These are phyloP conservation scores for Brasenia schreberi DNA, from an alignment of 164 flowering plant species.

Conservation along the genomic window DNA sequence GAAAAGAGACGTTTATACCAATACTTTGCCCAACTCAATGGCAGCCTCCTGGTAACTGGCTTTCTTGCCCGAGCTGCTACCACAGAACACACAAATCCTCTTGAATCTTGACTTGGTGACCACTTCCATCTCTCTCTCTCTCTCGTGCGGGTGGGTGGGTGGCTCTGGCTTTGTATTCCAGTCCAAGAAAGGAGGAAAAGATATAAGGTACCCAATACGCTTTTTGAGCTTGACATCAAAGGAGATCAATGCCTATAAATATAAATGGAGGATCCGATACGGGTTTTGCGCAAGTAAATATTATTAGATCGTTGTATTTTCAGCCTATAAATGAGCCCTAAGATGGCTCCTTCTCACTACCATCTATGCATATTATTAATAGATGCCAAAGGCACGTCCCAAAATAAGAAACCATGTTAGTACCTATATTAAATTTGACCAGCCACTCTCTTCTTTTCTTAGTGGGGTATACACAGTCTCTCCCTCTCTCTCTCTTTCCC, in stretches of 20 bases:
- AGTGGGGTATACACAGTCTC: too few species aligned
- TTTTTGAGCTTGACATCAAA: background rate
- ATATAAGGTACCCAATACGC: background rate
- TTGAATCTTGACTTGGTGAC: slow-evolving; percentile 47
- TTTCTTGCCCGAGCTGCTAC: slow-evolving; percentile 81
- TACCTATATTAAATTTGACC: background rate
- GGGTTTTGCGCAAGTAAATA: too few species aligned
- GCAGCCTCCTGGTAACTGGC: slow-evolving; percentile 79
- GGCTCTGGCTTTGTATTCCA: background rate
- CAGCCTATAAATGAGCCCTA: too few species aligned
- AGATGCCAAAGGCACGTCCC: background rate
- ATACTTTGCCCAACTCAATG: slow-evolving; percentile 56
- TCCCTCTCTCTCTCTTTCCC: too few species aligned
- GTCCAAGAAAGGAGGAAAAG: background rate
- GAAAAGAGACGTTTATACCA: slow-evolving; percentile 31
- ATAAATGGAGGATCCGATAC: too few species aligned
- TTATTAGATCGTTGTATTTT: too few species aligned
- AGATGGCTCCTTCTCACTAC: background rate
- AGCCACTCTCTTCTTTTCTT: background rate
- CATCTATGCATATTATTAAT: background rate
- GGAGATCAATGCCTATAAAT: background rate
- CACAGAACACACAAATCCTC: slow-evolving; percentile 84
- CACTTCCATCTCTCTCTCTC: slow-evolving; percentile 12
- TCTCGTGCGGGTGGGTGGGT: background rate
- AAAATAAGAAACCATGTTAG: background rate